phyloP scores from a whole-genome alignment of 768 basidiomycete genomes.

The Boletus edulis region DNA sequence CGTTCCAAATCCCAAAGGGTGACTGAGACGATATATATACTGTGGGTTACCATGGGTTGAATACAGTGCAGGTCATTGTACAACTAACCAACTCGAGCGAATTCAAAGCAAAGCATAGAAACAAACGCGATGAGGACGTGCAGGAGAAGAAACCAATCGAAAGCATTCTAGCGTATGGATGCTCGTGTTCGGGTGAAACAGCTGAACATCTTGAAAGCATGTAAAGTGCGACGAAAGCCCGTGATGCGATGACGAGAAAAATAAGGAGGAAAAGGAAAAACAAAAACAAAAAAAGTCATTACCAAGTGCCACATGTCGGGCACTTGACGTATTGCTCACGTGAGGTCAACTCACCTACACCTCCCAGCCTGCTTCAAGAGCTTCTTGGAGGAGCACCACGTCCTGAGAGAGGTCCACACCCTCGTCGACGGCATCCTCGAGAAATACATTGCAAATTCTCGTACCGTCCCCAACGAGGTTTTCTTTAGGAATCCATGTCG shows the following conservation, averaged over 20 bases:
- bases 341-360: not conserved
- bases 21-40: too few relatives aligned
- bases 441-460: slow-evolving; percentile 16
- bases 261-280: not conserved
- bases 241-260: not conserved
- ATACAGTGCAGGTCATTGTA: not conserved
- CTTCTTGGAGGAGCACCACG: slow-evolving; percentile 24
- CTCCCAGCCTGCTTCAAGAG: slow-evolving; percentile 17
- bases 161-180: too few relatives aligned
- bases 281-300: not conserved
- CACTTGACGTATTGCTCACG: not conserved
- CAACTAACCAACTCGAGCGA: not conserved
- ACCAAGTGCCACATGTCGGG: too few relatives aligned
- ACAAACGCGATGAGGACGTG: not conserved
- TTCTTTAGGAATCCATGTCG: slow-evolving; percentile 31
- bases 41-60: too few relatives aligned
- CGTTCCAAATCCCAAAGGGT: too few relatives aligned
- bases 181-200: not conserved
- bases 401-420: slow-evolving; percentile 16
- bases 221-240: too few relatives aligned
- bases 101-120: not conserved
- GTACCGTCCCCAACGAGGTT: slow-evolving; percentile 21
- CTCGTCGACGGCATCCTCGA: slow-evolving; percentile 14
- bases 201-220: not conserved
- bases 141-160: not conserved